These are phyloP conservation scores for Parathielavia appendiculata DNA, from an alignment of 495 filamentous ascomycete species.

Conservation along the genomic window DNA sequence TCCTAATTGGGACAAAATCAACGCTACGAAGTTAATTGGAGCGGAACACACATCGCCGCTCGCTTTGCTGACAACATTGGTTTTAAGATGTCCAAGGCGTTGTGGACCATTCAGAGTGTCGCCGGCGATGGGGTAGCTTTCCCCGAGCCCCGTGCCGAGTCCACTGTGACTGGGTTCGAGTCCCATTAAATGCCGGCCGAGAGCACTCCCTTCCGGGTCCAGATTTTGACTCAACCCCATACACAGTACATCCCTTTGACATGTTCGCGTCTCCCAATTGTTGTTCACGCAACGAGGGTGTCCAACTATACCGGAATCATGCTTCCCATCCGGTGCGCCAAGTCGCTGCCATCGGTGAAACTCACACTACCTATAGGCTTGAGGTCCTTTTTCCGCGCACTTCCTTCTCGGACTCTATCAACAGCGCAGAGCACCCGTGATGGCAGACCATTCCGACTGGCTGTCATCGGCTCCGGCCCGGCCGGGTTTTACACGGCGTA, in stretches of 20 bases:
- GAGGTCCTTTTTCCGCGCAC: not conserved
- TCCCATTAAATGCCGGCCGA: conserved; percentile 11
- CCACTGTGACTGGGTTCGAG: not conserved
- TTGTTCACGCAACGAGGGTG: not conserved
- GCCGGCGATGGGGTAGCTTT: conserved; percentile 6
- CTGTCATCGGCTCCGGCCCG: conserved; percentile 89
- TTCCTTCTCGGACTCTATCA: not conserved
- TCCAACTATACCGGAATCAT: not conserved
- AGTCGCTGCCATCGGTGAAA: not conserved
- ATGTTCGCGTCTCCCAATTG: not conserved
- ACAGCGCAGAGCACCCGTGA: not conserved
- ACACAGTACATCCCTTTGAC: not conserved
- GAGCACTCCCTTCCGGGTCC: not conserved
- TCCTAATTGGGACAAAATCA: not conserved
- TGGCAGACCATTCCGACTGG: conserved; percentile 59
- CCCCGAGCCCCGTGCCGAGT: conserved; percentile 14
- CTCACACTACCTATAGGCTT: not conserved
- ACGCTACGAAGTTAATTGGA: too few species aligned
- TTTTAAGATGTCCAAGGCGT: not conserved
- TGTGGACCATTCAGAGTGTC: conserved; percentile 12
- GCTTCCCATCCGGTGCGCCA: not conserved
- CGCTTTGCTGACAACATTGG: not conserved
- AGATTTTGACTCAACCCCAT: conserved; percentile 1
- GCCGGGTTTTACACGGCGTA: conserved; percentile 95
- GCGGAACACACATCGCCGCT: not conserved